Percentiles rank a stretch among this genome's conserved stretches.
phyloP scores from a whole-genome alignment of 2,329 filamentous ascomycete genomes.

The Chrysoporthe puriensis region DNA sequence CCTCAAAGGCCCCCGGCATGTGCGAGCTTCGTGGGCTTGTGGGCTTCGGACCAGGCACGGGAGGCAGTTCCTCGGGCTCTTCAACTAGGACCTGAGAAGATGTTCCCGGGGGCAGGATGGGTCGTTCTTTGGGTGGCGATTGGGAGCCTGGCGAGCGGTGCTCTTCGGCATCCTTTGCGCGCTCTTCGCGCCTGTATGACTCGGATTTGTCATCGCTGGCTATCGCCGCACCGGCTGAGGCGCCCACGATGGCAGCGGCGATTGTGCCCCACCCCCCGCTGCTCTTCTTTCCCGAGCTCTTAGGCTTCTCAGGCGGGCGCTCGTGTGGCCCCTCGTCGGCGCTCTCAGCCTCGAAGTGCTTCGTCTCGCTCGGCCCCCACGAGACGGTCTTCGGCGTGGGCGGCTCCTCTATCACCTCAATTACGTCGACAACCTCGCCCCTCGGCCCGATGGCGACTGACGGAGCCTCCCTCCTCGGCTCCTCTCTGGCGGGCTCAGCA shows the following conservation, averaged over 20 bases:
- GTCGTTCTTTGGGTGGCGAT: conserved; percentile 24
- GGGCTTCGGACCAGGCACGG: conserved; percentile 61
- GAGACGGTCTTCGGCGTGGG: conserved; percentile 58
- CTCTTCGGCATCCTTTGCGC: conserved; percentile 27
- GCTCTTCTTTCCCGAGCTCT: conserved; percentile 38
- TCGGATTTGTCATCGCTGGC: conserved; percentile 15
- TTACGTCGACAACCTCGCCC: conserved; percentile 49
- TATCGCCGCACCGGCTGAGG: conserved; percentile 36
- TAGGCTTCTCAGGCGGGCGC: conserved; percentile 36
- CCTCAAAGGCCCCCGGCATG: conserved; percentile 67
- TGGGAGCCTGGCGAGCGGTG: conserved; percentile 20
- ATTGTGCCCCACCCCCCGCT: conserved; percentile 61
- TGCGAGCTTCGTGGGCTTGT: conserved; percentile 48
- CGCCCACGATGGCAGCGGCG: conserved; percentile 52
- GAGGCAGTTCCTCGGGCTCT: conserved; percentile 28
- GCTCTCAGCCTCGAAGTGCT: conserved; percentile 65
- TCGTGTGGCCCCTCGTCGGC: conserved; percentile 48
- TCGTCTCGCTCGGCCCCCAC: conserved; percentile 68
- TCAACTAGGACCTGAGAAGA: conserved; percentile 23
- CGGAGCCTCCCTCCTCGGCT: conserved; percentile 31
- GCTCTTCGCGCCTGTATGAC: conserved; percentile 21
- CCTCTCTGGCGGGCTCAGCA: conserved; percentile 28
- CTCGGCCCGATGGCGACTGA: conserved; percentile 44
- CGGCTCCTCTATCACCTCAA: conserved; percentile 47
- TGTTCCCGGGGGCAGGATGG: conserved; percentile 22